phyloP scores from a whole-genome alignment of 768 basidiomycete species.

The Austroboletus eburneus region DNA sequence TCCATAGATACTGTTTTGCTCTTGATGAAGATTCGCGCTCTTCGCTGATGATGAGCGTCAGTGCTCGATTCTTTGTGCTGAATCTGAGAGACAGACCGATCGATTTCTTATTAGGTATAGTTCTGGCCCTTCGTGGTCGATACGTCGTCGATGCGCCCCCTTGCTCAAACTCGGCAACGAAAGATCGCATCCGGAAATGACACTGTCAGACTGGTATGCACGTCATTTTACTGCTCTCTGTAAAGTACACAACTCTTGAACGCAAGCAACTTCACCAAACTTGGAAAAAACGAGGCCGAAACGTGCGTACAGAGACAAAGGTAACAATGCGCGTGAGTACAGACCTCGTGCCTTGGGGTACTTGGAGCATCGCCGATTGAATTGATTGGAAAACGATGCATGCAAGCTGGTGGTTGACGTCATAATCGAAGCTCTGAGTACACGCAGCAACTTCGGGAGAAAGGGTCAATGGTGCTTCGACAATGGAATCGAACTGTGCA shows the following conservation, averaged over 20 bases:
- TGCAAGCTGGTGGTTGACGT: no score
- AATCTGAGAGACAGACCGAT: no score
- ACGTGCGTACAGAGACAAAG: background rate
- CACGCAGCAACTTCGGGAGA: no score
- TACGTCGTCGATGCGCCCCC: background rate
- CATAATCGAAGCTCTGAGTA: no score
- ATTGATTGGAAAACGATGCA: background rate
- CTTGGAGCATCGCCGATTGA: background rate
- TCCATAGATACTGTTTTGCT: conserved; percentile 13
- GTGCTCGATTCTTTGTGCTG: background rate
- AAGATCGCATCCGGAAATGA: no score
- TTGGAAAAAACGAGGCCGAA: background rate
- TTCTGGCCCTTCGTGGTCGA: no score
- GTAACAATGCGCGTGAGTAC: no score
- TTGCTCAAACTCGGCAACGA: background rate
- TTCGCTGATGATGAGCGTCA: background rate
- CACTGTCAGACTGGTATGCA: background rate
- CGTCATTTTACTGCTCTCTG: background rate
- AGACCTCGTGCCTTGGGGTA: no score
- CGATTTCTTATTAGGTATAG: no score
- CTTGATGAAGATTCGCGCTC: background rate
- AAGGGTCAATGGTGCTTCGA: no score
- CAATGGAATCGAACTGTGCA: no score
- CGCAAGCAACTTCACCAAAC: background rate
- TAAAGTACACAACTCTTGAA: background rate